Base-by-base conservation (phyloP, 441 rosid species). In the Macaranga tanarius region DNA sequence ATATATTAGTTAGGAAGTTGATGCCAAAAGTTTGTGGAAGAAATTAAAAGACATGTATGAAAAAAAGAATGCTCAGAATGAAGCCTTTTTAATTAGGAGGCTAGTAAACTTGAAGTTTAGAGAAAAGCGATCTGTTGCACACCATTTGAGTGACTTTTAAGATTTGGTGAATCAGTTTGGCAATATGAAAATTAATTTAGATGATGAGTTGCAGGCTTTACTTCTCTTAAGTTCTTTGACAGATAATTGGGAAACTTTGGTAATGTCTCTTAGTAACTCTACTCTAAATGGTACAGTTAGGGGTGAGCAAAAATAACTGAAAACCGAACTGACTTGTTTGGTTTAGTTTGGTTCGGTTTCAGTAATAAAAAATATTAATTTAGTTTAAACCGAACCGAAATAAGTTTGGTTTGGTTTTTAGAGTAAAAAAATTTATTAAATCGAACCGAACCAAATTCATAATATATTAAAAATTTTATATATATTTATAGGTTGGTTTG, bases 141-240 rank as follows among this genome's bases (percentile, higher is more conserved):
- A 25, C 4, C 38, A 25, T 10, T 26, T 58, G 17, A 58, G 38
- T 58, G 62, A 58, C 2, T 23, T 11, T 12, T 3, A 23, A 25
- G 2, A 58, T 12, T 23, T 58, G 38, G 38, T 58, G 0, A 58
- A 58, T 55, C 22, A 68, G 10, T 31, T 73, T 7, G 54, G 19
- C 2, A 50, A 0, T 2, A 50, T 50, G 54, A 50, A 50, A 15
- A 2, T 50, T 10, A 3, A 7, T 2, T 13, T 12, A 4, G 2
- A 38, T 74, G 59, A 65, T 58, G 73, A 78, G 40, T 2, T 78
- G 5, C 51, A 78, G 28, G 65, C 73, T 38, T 44, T 65, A 13
- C 11, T 58, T 1, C 28, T 74, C 20, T 20, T 74, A 3, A 67
- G 62, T 19, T 73, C 56, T 6, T 71, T 75, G 10, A 25, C 26